Evolutionary conservation across 2,329 filamentous ascomycete species (phyloP), one percentile per base, ranked within the genome.

Genomic region (Ascochyta pisi): DNA sequence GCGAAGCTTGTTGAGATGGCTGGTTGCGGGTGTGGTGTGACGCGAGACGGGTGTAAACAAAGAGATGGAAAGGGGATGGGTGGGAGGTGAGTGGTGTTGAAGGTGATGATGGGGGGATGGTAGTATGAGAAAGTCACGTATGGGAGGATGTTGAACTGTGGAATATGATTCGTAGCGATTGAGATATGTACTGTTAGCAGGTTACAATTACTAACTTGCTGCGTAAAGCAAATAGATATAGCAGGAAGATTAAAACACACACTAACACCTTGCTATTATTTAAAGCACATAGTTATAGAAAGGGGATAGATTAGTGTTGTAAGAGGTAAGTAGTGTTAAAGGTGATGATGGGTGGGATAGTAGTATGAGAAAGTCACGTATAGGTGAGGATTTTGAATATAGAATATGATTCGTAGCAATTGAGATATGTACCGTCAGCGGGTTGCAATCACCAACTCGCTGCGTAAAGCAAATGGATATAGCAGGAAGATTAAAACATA

Each of bases 151-250:
- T 23, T n/a, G 33, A 29, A 19, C n/a, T 19, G 19, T 31, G 33
- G 37, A 47, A 38, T 16, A 4, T 38, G 13, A 38, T 43, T 53
- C 39, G 8, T 54, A 42, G 26, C 29, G 50, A 54, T 54, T 54
- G 50, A 43, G 16, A 42, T 54, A 54, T 48, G 4, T 54, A 54
- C 44, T 24, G 31, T 27, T 24, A 7, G 7, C 29, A 4, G 15
- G 38, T 24, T 54, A 31, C 50, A 48, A 48, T 54, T 1, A 5
- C 29, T 44, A 43, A 16, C 39, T 19, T 13, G 37, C 38, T 19
- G 39, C 19, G 24, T 16, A 45, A 37, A 48, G 9, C 31, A 54
- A 54, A 54, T 54, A 39, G 50, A 54, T 54, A 54, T 54, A 48
- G 19, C 50, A 42, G 12, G 12, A 9, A 10, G 10, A 29, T 9